Conservation (phyloP, 148 eudicot genomes). For the Chenopodium suecicum region DNA sequence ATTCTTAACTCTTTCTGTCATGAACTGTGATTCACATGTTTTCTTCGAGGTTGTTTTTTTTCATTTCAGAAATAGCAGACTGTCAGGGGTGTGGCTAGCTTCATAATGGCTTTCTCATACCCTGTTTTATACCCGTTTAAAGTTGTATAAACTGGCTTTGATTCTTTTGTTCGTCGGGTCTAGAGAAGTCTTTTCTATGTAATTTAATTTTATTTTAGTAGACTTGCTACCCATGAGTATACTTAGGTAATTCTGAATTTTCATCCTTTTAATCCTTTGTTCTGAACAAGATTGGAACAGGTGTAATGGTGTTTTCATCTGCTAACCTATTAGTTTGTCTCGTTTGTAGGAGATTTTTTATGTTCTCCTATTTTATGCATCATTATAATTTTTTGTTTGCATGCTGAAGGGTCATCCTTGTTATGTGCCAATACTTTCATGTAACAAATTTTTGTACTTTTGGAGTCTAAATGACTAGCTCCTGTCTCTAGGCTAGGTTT, state of each 20-base stretch:
- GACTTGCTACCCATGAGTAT: not conserved
- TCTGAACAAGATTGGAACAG: not conserved
- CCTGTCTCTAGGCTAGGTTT: not conserved
- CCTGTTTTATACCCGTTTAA: not conserved
- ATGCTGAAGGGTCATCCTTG: not conserved
- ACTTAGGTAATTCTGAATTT: not conserved
- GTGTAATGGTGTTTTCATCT: not conserved
- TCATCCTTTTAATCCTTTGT: not conserved
- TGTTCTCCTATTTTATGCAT: not conserved
- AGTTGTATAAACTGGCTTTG: not conserved
- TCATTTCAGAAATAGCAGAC: too few relatives aligned
- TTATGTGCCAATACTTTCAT: not conserved
- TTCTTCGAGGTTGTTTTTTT: too few relatives aligned
- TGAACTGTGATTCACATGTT: too few relatives aligned
- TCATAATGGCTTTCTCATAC: not conserved
- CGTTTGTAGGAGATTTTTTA: not conserved
- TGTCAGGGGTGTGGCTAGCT: too few relatives aligned
- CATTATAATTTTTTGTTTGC: not conserved
- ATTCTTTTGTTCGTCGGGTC: not conserved
- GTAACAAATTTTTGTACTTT: too few relatives aligned
- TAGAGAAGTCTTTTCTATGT: not conserved
- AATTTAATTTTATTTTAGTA: not conserved
- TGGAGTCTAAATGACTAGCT: not conserved
- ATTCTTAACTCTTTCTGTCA: too few relatives aligned
- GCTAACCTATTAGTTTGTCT: not conserved